Evolutionary conservation across 192 early-diverging fungal genomes (phyloP).

Genomic region (Coemansia guatemalensis): DNA sequence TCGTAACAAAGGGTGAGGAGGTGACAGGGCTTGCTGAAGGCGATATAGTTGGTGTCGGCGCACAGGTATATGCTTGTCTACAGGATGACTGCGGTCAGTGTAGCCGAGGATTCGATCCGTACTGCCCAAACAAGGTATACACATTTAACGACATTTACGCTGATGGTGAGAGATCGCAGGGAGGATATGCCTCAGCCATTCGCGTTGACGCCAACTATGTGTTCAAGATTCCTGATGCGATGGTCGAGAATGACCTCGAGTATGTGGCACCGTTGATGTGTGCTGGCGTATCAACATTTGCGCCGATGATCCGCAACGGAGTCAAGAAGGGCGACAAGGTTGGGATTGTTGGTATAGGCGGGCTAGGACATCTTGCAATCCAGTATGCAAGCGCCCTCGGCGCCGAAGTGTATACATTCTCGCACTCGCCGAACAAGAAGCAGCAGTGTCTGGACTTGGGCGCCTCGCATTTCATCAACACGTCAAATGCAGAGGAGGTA

Average conservation of each 20-base stretch:
- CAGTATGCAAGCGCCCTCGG: slow-evolving; percentile 60
- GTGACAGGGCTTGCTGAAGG: slow-evolving; percentile 60
- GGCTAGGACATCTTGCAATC: slow-evolving; percentile 70
- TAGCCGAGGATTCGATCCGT: slow-evolving; percentile 38
- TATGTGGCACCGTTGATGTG: slow-evolving; percentile 76
- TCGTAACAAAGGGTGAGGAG: slow-evolving; percentile 58
- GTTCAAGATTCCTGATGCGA: slow-evolving; percentile 57
- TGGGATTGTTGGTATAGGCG: slow-evolving; percentile 77
- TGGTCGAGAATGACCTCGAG: slow-evolving; percentile 46
- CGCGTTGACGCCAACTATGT: slow-evolving; percentile 58
- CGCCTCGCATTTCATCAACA: slow-evolving; percentile 56
- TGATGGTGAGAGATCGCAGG: slow-evolving; percentile 52
- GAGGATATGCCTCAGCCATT: slow-evolving; percentile 64
- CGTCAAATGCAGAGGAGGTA: slow-evolving; percentile 25
- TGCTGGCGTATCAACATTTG: slow-evolving; percentile 77
- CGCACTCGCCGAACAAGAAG: slow-evolving; percentile 57
- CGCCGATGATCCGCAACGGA: slow-evolving; percentile 61
- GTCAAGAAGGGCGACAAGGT: slow-evolving; percentile 62
- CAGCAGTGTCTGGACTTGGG: slow-evolving; percentile 60
- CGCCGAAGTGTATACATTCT: slow-evolving; percentile 56
- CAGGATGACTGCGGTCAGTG: slow-evolving; percentile 56
- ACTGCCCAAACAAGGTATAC: slow-evolving; percentile 46
- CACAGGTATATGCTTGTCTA: slow-evolving; percentile 59
- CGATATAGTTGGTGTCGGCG: slow-evolving; percentile 67
- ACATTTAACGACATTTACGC: slow-evolving; percentile 59